Conservation (phyloP, 2,329 filamentous ascomycete species). For the Lecanicillium sp. region DNA sequence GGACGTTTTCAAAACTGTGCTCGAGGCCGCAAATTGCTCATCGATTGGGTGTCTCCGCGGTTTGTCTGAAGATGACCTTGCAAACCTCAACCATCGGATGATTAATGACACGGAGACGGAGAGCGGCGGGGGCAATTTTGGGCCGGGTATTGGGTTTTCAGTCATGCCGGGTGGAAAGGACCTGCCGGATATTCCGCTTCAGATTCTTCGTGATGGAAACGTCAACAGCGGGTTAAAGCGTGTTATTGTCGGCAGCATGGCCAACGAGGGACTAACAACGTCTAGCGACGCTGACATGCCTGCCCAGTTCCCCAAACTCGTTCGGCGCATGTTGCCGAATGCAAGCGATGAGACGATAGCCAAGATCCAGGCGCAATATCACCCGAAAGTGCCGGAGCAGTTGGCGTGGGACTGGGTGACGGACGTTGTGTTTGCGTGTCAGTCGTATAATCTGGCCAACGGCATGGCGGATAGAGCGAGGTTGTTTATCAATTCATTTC, state of each 20-base stretch:
- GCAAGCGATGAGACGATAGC: slow-evolving; percentile 9
- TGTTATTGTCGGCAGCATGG: slow-evolving; percentile 11
- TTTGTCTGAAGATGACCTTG: slow-evolving; percentile 7
- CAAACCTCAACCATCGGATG: slow-evolving; percentile 9
- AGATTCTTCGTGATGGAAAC: slow-evolving; percentile 6
- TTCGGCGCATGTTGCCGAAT: slow-evolving; percentile 8
- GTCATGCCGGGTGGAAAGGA: slow-evolving; percentile 11
- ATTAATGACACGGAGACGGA: slow-evolving; percentile 11
- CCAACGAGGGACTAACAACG: slow-evolving; percentile 9
- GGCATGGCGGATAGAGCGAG: slow-evolving; percentile 5
- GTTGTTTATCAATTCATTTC: slow-evolving; percentile 11
- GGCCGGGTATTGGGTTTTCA: slow-evolving; percentile 12
- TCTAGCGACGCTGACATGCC: slow-evolving; percentile 10
- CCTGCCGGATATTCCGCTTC: slow-evolving; percentile 11
- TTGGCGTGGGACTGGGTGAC: slow-evolving; percentile 17
- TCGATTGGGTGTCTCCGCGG: slow-evolving; percentile 7
- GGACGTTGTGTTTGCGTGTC: slow-evolving; percentile 15
- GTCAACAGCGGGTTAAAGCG: slow-evolving; percentile 6
- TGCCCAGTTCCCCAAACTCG: slow-evolving; percentile 8
- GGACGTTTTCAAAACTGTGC: slow-evolving; percentile 8
- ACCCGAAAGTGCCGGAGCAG: slow-evolving; percentile 4
- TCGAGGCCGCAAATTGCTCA: slow-evolving; percentile 8
- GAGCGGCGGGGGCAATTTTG: slow-evolving; percentile 14
- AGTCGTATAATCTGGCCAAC: slow-evolving; percentile 12
- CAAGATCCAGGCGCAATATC: slow-evolving; percentile 9